Percentiles rank a stretch among this genome's conserved stretches.
These are phyloP conservation scores for Agaricus sinodeliciosus DNA, from an alignment of 768 basidiomycete species.

Conservation along the genomic window DNA sequence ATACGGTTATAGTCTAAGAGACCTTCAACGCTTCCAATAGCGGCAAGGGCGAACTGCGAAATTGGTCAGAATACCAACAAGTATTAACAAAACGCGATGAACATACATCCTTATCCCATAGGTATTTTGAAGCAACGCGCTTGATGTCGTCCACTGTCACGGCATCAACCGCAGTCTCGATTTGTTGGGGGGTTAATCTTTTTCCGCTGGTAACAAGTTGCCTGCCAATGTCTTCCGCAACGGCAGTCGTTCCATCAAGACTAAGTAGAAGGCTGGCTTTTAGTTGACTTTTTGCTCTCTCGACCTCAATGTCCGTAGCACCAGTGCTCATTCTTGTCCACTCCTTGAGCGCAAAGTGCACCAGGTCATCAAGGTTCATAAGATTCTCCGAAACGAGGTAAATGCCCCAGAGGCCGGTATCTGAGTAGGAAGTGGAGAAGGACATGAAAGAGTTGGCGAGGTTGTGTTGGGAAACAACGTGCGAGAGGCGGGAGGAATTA, in stretches of 20 bases:
- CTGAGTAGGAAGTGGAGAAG: constrained; percentile 97
- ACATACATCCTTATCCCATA: constrained; percentile 93
- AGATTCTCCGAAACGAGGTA: constrained; percentile 96
- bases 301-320: constrained; percentile 82
- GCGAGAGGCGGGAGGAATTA: constrained; percentile 85
- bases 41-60: constrained; percentile 62
- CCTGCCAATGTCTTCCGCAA: constrained; percentile 98
- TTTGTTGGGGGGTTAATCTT: constrained; percentile 87
- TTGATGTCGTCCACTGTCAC: constrained; percentile 87
- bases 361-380: constrained; percentile 86
- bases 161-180: constrained; percentile 87
- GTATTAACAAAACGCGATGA: constrained; percentile 1
- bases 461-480: constrained; percentile 87
- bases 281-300: constrained; percentile 97
- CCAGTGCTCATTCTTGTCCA: constrained; percentile 93
- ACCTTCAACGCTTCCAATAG: constrained; percentile 86
- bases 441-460: constrained; percentile 99
- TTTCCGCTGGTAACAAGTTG: constrained; percentile 93
- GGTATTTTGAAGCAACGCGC: constrained; percentile 93
- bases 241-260: constrained; percentile 90
- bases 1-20: constrained; percentile 92
- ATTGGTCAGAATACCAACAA: constrained; percentile 9
- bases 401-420: constrained; percentile 98
- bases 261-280: constrained; percentile 89
- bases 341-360: constrained; percentile 91